Base-by-base conservation (phyloP, 1,284 basidiomycete species). In the Stereum hirsutum region DNA sequence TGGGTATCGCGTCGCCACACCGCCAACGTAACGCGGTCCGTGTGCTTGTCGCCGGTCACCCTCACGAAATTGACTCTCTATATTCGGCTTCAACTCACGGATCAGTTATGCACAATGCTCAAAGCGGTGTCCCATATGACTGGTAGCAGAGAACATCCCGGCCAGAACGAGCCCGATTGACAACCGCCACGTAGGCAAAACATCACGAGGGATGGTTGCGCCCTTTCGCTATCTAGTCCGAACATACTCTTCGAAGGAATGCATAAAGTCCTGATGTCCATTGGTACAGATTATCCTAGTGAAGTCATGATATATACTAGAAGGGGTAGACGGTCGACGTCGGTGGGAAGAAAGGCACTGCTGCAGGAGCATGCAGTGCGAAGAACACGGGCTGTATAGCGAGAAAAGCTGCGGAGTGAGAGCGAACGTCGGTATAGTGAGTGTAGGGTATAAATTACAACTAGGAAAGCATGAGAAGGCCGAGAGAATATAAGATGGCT, bases 361-460 rank as follows among this genome's bases (percentile, higher is more conserved):
- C n/a, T 41, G 37, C 14, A 25, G 41, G 39, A 27, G 28, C 8
- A 30, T 48, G 50, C 51, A 47, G 50, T 50, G 45, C 50, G 49
- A 55, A 48, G 45, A 54, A 50, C 49, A 54, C 54, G 51, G 42
- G 49, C 54, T 23, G 32, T 45, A 52, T 43, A 54, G 50, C 19
- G 11, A 49, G 25, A 47, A 48, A 53, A 46, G 39, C 39, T 38
- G 42, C 51, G 51, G 42, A 49, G 46, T 50, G 49, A 51, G 53
- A 50, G 48, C 49, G 49, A 52, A 54, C 47, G 45, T 50, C 46
- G 48, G 59, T 61, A 63, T 61, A 58, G 47, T 46, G 52, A 50
- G 53, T 49, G 48, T 47, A 42, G 44, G 54, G 52, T 42, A 49
- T 46, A 37, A 19, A 43, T 17, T 24, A 41, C 27, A 42, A 34